These are phyloP conservation scores for Guillardia theta DNA, from an alignment of 78 protist genomes.

Conservation along the genomic window DNA sequence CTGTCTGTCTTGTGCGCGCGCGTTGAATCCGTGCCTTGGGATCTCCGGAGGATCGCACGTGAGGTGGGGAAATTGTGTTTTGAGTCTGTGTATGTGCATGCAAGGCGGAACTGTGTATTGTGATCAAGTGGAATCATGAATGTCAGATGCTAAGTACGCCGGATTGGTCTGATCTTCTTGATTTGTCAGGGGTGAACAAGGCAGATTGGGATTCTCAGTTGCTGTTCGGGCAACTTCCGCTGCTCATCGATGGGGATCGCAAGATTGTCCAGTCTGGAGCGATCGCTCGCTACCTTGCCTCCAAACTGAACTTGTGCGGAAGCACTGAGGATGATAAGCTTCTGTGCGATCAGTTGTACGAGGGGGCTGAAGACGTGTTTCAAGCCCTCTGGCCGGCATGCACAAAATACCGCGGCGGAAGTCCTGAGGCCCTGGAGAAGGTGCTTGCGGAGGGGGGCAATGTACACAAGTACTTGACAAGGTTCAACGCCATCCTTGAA, in stretches of 20 bases:
- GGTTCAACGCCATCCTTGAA: background rate
- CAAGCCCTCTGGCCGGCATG: background rate
- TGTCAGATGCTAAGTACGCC: too few relatives aligned
- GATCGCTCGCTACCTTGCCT: background rate
- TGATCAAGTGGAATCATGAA: too few relatives aligned
- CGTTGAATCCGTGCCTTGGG: too few relatives aligned
- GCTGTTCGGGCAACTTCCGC: background rate
- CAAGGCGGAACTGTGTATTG: too few relatives aligned
- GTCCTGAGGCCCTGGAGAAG: background rate
- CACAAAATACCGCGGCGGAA: background rate
- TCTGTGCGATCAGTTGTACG: background rate
- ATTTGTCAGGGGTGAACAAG: background rate
- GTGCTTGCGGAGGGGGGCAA: background rate
- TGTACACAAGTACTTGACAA: background rate
- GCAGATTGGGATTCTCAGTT: background rate
- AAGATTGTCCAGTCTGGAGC: background rate
- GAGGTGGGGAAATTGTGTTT: too few relatives aligned
- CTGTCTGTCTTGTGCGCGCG: too few relatives aligned
- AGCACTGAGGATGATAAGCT: background rate
- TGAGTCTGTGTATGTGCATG: too few relatives aligned
- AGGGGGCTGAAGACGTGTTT: background rate
- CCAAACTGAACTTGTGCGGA: background rate
- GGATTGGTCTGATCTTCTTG: too few relatives aligned
- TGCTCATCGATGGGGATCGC: background rate
- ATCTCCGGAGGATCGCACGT: too few relatives aligned